Evolutionary conservation across 2,329 filamentous ascomycete genomes (phyloP).

Genomic region (Sclerotinia trifoliorum): DNA sequence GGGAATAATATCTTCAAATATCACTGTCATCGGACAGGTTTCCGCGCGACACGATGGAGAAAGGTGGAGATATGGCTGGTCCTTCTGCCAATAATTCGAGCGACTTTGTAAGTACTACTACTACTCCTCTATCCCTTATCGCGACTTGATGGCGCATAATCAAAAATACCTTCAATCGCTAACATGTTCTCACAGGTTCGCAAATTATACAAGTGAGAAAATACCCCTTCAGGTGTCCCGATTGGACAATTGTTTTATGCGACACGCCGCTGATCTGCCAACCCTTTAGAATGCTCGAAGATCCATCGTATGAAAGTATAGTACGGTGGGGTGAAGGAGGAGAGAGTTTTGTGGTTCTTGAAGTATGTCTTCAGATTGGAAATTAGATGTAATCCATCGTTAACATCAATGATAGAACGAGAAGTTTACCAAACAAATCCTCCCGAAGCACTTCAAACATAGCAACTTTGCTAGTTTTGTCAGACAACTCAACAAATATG

Average conservation of each 20-base stretch:
- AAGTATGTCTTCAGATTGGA: conserved; percentile 58
- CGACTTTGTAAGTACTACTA: conserved; percentile 75
- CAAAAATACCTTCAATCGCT: conserved; percentile 23
- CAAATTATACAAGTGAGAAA: conserved; percentile 90
- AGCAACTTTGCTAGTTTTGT: conserved; percentile 98
- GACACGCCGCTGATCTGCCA: conserved; percentile 29
- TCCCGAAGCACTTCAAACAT: conserved; percentile 98
- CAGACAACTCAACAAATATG: conserved; percentile 93
- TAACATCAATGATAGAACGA: conserved; percentile 66
- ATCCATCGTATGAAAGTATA: conserved; percentile 86
- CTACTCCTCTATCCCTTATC: conserved; percentile 1
- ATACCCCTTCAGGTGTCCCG: background rate
- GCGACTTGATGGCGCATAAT: background rate
- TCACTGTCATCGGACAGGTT: conserved; percentile 9
- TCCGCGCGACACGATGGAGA: conserved; percentile 36
- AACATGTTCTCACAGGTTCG: conserved; percentile 65
- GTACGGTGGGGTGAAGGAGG: conserved; percentile 95
- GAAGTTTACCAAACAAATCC: conserved; percentile 94
- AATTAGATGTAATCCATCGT: background rate
- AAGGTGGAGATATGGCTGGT: conserved; percentile 37
- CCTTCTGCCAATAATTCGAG: conserved; percentile 74
- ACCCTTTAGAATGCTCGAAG: conserved; percentile 83
- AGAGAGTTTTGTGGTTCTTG: conserved; percentile 94
- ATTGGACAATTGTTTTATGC: conserved; percentile 39
- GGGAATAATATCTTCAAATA: background rate